These are phyloP conservation scores for Didymosphaeria variabile DNA, from an alignment of 2,329 filamentous ascomycete genomes.

Conservation along the genomic window DNA sequence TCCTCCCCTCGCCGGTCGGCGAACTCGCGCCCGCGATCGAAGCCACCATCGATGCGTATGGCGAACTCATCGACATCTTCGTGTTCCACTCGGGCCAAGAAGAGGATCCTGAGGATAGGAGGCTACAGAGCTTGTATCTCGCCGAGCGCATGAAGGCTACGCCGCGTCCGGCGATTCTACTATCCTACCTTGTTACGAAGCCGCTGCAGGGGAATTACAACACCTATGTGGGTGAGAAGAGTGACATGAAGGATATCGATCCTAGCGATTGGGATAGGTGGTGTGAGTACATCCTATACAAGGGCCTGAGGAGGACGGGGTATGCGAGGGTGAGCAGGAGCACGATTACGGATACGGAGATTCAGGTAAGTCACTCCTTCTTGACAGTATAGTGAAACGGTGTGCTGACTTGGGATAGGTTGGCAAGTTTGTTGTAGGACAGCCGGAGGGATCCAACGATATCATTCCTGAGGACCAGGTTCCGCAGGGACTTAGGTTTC, in stretches of 20 bases:
- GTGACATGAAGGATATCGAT: slow-evolving; percentile 96
- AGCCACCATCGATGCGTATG: slow-evolving; percentile 94
- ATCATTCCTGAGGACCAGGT: slow-evolving; percentile 78
- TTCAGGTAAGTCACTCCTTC: slow-evolving; percentile 71
- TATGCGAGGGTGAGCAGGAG: slow-evolving; percentile 89
- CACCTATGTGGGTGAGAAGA: slow-evolving; percentile 85
- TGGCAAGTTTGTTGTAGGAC: slow-evolving; percentile 89
- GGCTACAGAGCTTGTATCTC: slow-evolving; percentile 86
- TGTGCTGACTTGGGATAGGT: slow-evolving; percentile 58
- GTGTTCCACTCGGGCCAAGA: slow-evolving; percentile 99
- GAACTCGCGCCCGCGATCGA: slow-evolving; percentile 96
- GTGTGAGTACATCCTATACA: slow-evolving; percentile 99
- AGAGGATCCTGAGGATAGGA: slow-evolving; percentile 90
- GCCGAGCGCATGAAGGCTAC: slow-evolving; percentile 87
- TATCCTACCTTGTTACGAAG: slow-evolving; percentile 92
- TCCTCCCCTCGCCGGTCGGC: slow-evolving; percentile 90
- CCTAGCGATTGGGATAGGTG: slow-evolving; percentile 93
- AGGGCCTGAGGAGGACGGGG: slow-evolving; percentile 82
- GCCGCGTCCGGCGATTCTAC: slow-evolving; percentile 80
- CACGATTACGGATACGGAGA: slow-evolving; percentile 95
- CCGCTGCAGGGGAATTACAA: slow-evolving; percentile 96
- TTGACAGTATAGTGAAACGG: background rate
- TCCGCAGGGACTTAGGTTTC: slow-evolving; percentile 82
- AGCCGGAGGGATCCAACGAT: slow-evolving; percentile 70
- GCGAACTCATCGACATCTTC: slow-evolving; percentile 87